phyloP scores from a whole-genome alignment of 768 basidiomycete species.

The Serendipita sp. region DNA sequence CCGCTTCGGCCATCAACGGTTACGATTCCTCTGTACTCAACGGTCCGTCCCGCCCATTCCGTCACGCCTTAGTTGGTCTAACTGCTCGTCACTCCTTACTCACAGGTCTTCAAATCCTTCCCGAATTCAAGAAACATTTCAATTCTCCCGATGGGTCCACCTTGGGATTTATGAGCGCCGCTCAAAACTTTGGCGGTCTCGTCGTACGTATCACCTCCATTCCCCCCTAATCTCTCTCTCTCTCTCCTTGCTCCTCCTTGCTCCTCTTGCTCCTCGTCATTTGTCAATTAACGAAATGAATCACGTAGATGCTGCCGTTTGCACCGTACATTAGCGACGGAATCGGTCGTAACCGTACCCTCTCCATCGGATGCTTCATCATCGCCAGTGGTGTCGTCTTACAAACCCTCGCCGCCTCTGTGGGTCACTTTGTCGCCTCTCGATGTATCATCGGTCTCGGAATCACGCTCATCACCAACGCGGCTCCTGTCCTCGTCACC shows the following conservation, averaged over 20 bases:
- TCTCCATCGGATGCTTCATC: constrained; percentile 44
- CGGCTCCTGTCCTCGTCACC: constrained; percentile 45
- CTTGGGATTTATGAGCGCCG: constrained; percentile 44
- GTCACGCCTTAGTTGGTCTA: not conserved
- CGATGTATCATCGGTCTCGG: constrained; percentile 46
- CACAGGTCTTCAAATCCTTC: constrained; percentile 49
- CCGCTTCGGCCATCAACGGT: constrained; percentile 31
- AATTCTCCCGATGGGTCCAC: constrained; percentile 32
- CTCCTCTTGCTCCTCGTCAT: not conserved
- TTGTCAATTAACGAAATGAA: not conserved
- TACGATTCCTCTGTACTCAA: constrained; percentile 54
- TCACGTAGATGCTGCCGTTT: constrained; percentile 37
- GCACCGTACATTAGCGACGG: constrained; percentile 44
- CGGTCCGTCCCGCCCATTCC: constrained; percentile 16
- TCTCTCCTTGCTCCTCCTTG: not conserved
- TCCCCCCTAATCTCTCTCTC: not conserved
- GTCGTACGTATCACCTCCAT: constrained; percentile 19
- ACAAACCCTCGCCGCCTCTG: constrained; percentile 33
- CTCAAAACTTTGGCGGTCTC: constrained; percentile 44
- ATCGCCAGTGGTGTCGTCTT: constrained; percentile 49
- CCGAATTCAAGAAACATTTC: constrained; percentile 45
- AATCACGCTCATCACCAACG: constrained; percentile 42
- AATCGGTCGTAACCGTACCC: constrained; percentile 39
- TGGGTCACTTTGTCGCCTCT: constrained; percentile 39
- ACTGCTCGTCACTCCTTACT: not conserved